phyloP scores from a whole-genome alignment of 345 rosid species.

The Clausena lansium region DNA sequence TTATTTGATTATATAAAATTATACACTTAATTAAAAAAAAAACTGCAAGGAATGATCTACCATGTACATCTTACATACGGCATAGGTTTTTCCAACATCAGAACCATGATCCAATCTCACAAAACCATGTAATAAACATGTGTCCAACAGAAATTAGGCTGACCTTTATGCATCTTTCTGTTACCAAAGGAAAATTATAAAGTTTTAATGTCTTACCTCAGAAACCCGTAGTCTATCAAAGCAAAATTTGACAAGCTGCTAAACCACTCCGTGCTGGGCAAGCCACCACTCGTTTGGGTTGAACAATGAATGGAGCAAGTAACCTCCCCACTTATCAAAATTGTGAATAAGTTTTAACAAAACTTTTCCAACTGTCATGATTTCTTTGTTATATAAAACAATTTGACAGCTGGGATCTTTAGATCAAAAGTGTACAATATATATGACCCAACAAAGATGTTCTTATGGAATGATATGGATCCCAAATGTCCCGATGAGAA shows the following conservation, averaged over 20 bases:
- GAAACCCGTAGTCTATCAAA: background rate
- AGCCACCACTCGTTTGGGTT: background rate
- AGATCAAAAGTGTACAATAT: background rate
- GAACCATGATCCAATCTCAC: background rate
- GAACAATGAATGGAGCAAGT: background rate
- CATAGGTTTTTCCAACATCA: background rate
- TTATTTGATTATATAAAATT: background rate
- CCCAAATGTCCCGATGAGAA: background rate
- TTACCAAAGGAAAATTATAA: background rate
- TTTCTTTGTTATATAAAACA: constrained; percentile 1
- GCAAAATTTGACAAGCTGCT: background rate
- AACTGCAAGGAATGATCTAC: background rate
- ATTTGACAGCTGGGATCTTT: background rate
- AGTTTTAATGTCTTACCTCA: background rate
- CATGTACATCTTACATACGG: background rate
- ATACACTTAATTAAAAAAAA: background rate
- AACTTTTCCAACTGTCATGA: background rate
- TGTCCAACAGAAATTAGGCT: background rate
- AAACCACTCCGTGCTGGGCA: background rate
- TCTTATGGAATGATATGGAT: background rate
- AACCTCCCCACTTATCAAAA: background rate
- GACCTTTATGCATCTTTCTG: background rate
- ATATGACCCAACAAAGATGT: background rate
- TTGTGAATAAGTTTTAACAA: background rate
- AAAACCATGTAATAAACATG: background rate